These are phyloP conservation scores for Lizanozyma gosingica DNA, from an alignment of 1,139 yeast species.

Conservation along the genomic window DNA sequence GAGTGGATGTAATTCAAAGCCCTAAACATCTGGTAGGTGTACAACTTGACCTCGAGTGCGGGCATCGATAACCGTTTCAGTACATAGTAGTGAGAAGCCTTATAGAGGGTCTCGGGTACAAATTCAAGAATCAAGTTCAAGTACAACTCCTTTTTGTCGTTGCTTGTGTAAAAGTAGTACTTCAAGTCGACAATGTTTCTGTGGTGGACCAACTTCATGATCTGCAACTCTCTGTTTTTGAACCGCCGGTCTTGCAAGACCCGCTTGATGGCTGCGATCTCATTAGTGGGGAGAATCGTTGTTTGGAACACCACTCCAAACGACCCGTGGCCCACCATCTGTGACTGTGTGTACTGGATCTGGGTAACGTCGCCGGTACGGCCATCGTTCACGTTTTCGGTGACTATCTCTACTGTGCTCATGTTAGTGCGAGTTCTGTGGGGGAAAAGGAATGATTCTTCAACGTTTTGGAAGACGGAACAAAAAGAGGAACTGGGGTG, in stretches of 20 bases:
- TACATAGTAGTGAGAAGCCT: slow-evolving; percentile 77
- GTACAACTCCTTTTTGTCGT: slow-evolving; percentile 72
- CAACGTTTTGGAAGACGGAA: background rate
- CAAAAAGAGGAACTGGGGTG: too few species aligned
- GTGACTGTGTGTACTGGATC: slow-evolving; percentile 61
- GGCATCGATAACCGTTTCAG: slow-evolving; percentile 81
- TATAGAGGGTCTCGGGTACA: slow-evolving; percentile 90
- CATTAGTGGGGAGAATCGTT: slow-evolving; percentile 63
- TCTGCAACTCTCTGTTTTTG: slow-evolving; percentile 93
- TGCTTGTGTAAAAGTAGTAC: slow-evolving; percentile 81
- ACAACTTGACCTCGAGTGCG: slow-evolving; percentile 74
- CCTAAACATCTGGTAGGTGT: slow-evolving; percentile 85
- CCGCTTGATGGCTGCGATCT: slow-evolving; percentile 83
- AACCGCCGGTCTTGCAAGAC: slow-evolving; percentile 92
- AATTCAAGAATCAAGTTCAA: slow-evolving; percentile 83
- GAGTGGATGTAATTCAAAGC: slow-evolving; percentile 89
- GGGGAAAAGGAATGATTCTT: background rate
- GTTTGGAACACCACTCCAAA: slow-evolving; percentile 95
- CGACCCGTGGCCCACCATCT: slow-evolving; percentile 95
- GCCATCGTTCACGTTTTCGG: slow-evolving; percentile 70
- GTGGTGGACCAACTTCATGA: slow-evolving; percentile 85
- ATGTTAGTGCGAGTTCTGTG: slow-evolving; percentile 24
- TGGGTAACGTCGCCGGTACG: slow-evolving; percentile 55
- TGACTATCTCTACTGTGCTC: slow-evolving; percentile 49
- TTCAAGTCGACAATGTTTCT: slow-evolving; percentile 81